A percentile compares a stretch with the other conserved stretches of the same genome.
These are phyloP conservation scores for Saccharomycopsis selenospora DNA, from an alignment of 805 yeast genomes.

Conservation along the genomic window DNA sequence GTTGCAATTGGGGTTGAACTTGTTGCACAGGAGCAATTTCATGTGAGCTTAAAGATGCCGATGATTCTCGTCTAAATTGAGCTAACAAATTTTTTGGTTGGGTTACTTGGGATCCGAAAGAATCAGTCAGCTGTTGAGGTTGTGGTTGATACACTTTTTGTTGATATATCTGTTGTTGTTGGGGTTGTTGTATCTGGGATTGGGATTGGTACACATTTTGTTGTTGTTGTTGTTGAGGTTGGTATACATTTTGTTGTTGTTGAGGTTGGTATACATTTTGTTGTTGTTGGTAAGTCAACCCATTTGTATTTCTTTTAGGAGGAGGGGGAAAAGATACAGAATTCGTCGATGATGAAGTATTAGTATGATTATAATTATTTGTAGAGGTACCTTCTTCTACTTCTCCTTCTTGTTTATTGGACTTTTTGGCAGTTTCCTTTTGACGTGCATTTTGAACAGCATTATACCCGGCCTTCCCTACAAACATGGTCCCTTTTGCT, in stretches of 20 bases:
- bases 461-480: constrained; percentile 38
- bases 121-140: constrained; percentile 1
- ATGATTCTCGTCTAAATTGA: constrained; percentile 6
- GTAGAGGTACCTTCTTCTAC: constrained; percentile 18
- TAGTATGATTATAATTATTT: constrained; percentile 23
- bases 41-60: neutral
- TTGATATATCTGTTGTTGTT: constrained; percentile 8
- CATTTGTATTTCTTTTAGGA: constrained; percentile 29
- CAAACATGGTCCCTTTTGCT: constrained; percentile 42
- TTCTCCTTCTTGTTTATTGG: constrained; percentile 18
- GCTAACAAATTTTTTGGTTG: constrained; percentile 2
- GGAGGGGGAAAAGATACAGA: constrained; percentile 35
- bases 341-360: constrained; percentile 22
- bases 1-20: constrained; percentile 9
- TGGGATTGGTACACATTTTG: constrained; percentile 2
- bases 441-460: constrained; percentile 46
- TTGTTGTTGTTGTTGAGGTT: neutral
- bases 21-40: neutral
- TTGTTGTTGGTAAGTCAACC: neutral
- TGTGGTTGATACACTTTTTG: constrained; percentile 10
- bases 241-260: neutral
- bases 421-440: constrained; percentile 30
- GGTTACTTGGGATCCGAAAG: neutral
- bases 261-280: neutral
- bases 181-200: constrained; percentile 5